phyloP scores from a whole-genome alignment of 2,329 filamentous ascomycete species.

The Fusarium continuum region DNA sequence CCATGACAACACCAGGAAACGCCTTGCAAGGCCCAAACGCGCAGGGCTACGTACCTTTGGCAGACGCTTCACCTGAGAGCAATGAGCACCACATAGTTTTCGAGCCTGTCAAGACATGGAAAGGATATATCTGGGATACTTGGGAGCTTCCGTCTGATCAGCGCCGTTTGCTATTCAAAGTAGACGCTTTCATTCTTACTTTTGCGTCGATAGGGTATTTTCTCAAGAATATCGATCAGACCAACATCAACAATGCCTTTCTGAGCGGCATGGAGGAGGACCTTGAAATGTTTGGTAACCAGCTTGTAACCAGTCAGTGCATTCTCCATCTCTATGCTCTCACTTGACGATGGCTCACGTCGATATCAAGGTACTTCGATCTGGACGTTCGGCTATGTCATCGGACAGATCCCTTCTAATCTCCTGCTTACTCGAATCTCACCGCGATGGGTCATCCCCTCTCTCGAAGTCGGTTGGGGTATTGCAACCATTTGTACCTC shows the following conservation, averaged over 20 bases:
- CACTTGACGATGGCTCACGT: neutral
- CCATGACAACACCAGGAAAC: neutral
- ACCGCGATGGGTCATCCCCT: conserved; percentile 70
- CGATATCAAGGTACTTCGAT: neutral
- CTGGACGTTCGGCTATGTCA: conserved; percentile 47
- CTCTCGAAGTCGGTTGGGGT: conserved; percentile 72
- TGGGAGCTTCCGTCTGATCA: neutral
- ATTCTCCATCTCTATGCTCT: no score
- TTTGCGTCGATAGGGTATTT: neutral
- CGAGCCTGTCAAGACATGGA: neutral
- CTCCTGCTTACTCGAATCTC: conserved; percentile 69
- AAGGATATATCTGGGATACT: conserved; percentile 1
- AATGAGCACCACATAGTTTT: neutral
- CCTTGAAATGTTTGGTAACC: neutral
- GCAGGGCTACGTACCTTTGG: neutral
- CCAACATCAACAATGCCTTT: neutral
- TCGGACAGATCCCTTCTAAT: conserved; percentile 70
- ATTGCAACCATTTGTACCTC: conserved; percentile 66
- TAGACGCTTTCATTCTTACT: neutral
- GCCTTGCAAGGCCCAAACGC: neutral
- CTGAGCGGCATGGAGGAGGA: neutral
- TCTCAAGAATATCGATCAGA: neutral
- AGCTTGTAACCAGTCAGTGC: neutral
- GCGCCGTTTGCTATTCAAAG: neutral
- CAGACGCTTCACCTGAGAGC: neutral